Evolutionary conservation across 108 stramenopile genomes (phyloP), one percentile per base, ranked within the genome.

Genomic region (Nannochloropsis gaditana): DNA sequence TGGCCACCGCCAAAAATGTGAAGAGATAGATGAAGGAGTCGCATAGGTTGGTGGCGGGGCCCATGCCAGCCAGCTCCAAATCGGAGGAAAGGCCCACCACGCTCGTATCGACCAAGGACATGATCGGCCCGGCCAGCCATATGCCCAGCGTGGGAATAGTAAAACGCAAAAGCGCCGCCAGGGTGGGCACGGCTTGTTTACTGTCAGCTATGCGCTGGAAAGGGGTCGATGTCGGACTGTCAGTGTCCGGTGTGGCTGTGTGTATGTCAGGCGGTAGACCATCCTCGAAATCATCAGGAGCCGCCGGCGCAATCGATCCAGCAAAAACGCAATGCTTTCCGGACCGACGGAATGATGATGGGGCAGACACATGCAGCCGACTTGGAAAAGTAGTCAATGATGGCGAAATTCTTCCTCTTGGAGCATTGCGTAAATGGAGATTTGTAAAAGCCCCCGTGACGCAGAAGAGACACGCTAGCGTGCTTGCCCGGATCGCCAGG

Each of bases 81-180:
- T 89, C 87, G 82, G 83, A 47, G 85, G 17, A 82, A 85, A 90
- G 85, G 79, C 97, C 95, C 3, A 98, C 95, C 47, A 94, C 92
- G 31, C 95, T 92, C 17, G 96, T 95, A 86, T 98, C 97, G 31
- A 98, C 94, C 43, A 98, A 92, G 84, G 93, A 93, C 45, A 98
- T 90, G 3, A 98, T 90, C 2, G 97, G 96, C 85, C 95, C 94
- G 21, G 93, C 92, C 2, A 97, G 85, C 95, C 95, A 96, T 85
- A 90, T 90, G n/a, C 90, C 90, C 45, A 90, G 44, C 21, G 90
- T 90, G 11, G 90, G 90, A 31, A 90, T n/a, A 11, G 83, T 87
- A 44, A 90, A 90, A 41, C 84, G 45, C 10, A 90, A 84, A 81
- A 90, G n/a, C 41, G 45, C 79, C 41, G 31, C 59, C 73, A 79